These are phyloP conservation scores for Peronospora belbahrii DNA, from an alignment of 352 stramenopile genomes.

Conservation along the genomic window DNA sequence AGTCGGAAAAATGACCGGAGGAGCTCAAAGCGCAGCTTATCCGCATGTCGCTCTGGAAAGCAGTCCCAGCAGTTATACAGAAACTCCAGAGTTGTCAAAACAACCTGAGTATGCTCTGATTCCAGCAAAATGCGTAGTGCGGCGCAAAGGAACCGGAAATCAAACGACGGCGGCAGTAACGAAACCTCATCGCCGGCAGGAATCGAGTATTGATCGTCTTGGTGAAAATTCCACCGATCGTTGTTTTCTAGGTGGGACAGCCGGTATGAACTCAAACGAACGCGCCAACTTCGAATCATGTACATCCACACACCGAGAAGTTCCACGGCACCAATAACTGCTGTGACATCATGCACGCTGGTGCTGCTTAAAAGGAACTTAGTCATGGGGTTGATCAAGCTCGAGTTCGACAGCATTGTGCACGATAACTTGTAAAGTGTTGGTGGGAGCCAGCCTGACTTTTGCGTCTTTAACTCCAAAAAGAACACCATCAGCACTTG, in stretches of 20 bases:
- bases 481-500: constrained; percentile 88
- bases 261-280: constrained; percentile 78
- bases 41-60: constrained; percentile 81
- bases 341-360: constrained; percentile 82
- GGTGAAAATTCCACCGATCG: constrained; percentile 86
- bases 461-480: constrained; percentile 83
- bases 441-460: constrained; percentile 78
- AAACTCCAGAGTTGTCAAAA: constrained; percentile 82
- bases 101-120: constrained; percentile 82
- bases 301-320: constrained; percentile 88
- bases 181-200: constrained; percentile 81
- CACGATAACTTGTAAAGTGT: constrained; percentile 86
- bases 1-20: constrained; percentile 69
- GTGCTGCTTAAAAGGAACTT: constrained; percentile 84
- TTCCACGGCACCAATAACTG: constrained; percentile 80
- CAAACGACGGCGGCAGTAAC: constrained; percentile 76
- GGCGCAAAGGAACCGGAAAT: constrained; percentile 80
- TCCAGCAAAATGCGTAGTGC: constrained; percentile 73
- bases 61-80: constrained; percentile 88
- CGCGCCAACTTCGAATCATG: constrained; percentile 87
- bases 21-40: constrained; percentile 80
- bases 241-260: constrained; percentile 86
- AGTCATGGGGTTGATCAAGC: constrained; percentile 86
- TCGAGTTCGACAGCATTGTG: constrained; percentile 84
- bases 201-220: constrained; percentile 87